Conservation (phyloP, 192 early-diverging fungal genomes). For the Allomyces javanicus region DNA sequence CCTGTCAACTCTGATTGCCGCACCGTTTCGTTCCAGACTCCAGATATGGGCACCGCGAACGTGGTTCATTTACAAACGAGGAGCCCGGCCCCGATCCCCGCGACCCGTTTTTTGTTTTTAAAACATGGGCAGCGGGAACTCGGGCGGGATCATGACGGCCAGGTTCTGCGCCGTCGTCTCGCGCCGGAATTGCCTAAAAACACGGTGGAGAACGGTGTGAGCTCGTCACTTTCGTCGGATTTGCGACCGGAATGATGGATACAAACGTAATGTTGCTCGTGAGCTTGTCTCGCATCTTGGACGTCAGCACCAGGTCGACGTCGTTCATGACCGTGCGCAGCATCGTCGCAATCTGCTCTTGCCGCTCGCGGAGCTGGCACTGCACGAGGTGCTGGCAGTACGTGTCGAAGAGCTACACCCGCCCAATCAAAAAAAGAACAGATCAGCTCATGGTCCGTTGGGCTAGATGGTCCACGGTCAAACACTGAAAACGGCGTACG, state of each 20-base stretch:
- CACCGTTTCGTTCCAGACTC: no score
- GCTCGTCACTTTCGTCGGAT: conserved; percentile 16
- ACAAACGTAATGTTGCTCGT: conserved; percentile 32
- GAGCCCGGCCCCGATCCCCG: no score
- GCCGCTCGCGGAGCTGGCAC: conserved; percentile 25
- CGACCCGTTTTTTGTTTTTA: no score
- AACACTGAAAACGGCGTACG: conserved; percentile 1
- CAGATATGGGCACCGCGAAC: no score
- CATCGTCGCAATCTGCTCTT: conserved; percentile 19
- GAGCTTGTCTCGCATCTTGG: conserved; percentile 42
- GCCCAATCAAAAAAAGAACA: no score
- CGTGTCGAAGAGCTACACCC: conserved; percentile 13
- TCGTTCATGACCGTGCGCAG: conserved; percentile 32
- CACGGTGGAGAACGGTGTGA: conserved; percentile 23
- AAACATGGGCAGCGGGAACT: neutral
- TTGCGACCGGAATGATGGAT: conserved; percentile 2
- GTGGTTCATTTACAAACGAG: no score
- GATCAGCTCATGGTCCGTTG: neutral
- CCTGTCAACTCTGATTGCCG: no score
- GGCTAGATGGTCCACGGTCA: neutral
- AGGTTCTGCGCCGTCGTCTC: conserved; percentile 19
- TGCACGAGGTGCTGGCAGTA: conserved; percentile 32
- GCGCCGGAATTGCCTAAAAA: conserved; percentile 16
- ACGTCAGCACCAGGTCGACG: conserved; percentile 24
- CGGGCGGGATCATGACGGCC: conserved; percentile 22